Base-by-base conservation (phyloP, 2,329 filamentous ascomycete genomes). In the Epichloe aotearoae region DNA sequence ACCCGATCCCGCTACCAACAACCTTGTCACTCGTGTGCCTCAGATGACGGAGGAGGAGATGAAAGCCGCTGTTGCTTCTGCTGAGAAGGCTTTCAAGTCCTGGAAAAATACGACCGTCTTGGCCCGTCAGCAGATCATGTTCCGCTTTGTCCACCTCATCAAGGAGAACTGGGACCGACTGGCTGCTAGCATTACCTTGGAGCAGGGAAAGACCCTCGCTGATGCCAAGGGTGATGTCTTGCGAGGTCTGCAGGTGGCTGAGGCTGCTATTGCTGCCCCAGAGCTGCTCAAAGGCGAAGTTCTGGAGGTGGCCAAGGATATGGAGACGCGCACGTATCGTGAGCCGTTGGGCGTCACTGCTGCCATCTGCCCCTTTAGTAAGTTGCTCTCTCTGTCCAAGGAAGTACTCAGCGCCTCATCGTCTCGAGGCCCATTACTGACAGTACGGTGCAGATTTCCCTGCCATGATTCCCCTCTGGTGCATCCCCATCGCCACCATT, bases 401-500 rank as follows among this genome's bases (percentile, higher is more conserved):
- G 11, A 30, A 4, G 26, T 10, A 10, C 10, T 11, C 8, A 30
- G 26, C 26, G 8, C 26, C 17, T 11, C 17, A 30, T 30, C 5
- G 26, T 6, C 4, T 20, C 20, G 30, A 12, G 34, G n/a, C 23
- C 10, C 37, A 15, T 26, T 11, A 42, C 54, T 59, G 51, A 60
- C 45, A 5, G 19, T 15, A 3, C 30, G n/a, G 14, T 17, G 2
- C 54, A 87, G 83, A 93, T 74, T 93, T 93, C 71, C 87, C 87
- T 42, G 87, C 87, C 59, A 94, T 94, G 87, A 93, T 94, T 66
- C 88, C 87, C 3, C 76, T 94, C n/a, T 94, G 87, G 87, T 88
- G 80, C 54, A 89, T 94, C 55, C 88, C 87, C 39, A 86, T 93
- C 59, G 87, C 87, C 45, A 87, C 86, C 42, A 79, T 90, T 30